phyloP scores from a whole-genome alignment of 176 grass and related monocot genomes.

The Pontederia paniculata region DNA sequence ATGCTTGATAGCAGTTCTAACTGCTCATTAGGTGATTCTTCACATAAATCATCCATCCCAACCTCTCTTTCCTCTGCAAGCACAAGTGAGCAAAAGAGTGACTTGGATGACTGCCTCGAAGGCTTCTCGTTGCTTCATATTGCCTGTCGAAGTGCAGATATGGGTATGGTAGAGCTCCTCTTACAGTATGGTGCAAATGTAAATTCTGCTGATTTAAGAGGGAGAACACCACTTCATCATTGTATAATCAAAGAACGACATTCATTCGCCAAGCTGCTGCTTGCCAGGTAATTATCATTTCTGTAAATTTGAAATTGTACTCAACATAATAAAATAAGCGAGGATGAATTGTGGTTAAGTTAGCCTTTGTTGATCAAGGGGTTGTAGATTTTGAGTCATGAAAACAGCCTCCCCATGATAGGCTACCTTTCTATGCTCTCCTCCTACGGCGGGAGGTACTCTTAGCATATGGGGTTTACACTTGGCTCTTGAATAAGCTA shows the following conservation, averaged over 20 bases:
- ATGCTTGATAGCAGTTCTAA: constrained; percentile 36
- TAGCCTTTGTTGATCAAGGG: too few relatives aligned
- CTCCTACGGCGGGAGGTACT: too few relatives aligned
- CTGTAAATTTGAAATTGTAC: not conserved
- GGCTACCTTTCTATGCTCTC: too few relatives aligned
- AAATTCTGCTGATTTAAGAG: constrained; percentile 52
- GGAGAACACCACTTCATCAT: constrained; percentile 75
- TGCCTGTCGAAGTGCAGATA: constrained; percentile 58
- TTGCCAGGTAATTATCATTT: constrained; percentile 53
- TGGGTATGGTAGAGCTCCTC: constrained; percentile 93
- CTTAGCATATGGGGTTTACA: not conserved
- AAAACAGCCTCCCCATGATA: too few relatives aligned
- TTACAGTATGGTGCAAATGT: constrained; percentile 82
- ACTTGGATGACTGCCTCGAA: constrained; percentile 30
- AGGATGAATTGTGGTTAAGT: not conserved
- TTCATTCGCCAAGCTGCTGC: constrained; percentile 44
- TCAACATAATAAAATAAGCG: not conserved
- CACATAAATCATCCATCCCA: constrained; percentile 29
- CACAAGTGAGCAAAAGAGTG: constrained; percentile 31
- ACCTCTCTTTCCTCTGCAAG: constrained; percentile 32
- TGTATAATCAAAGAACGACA: constrained; percentile 66
- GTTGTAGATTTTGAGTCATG: too few relatives aligned
- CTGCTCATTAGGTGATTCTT: constrained; percentile 17
- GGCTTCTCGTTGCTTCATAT: constrained; percentile 84
- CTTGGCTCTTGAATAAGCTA: not conserved